These are phyloP conservation scores for Ambrosiella beaveri DNA, from an alignment of 2,329 filamentous ascomycete species.

Conservation along the genomic window DNA sequence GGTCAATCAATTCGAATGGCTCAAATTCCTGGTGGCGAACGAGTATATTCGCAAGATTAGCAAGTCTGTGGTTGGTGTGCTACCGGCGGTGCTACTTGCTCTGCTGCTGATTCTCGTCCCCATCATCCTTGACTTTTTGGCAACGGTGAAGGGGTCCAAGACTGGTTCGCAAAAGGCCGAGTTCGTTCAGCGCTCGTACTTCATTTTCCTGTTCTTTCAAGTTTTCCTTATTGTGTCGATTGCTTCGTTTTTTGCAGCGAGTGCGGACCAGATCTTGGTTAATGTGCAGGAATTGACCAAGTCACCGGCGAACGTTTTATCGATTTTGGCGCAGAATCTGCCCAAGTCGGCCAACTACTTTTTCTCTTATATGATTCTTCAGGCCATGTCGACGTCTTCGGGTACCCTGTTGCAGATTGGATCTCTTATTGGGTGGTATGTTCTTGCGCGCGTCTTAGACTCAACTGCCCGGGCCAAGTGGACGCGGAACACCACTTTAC, in stretches of 20 bases:
- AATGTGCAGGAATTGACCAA: constrained; percentile 29
- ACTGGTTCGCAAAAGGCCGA: constrained; percentile 65
- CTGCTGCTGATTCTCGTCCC: constrained; percentile 70
- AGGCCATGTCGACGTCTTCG: constrained; percentile 78
- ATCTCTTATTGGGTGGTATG: constrained; percentile 63
- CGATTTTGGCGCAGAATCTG: constrained; percentile 58
- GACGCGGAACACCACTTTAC: constrained; percentile 61
- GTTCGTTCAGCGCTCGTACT: constrained; percentile 84
- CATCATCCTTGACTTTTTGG: constrained; percentile 56
- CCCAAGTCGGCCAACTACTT: constrained; percentile 90
- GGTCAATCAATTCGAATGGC: constrained; percentile 47
- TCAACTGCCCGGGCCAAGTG: constrained; percentile 72
- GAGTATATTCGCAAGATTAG: constrained; percentile 41
- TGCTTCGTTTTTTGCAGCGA: constrained; percentile 50
- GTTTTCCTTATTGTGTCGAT: constrained; percentile 87
- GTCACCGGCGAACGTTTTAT: constrained; percentile 44
- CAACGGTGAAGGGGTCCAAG: constrained; percentile 58
- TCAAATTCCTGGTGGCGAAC: constrained; percentile 49
- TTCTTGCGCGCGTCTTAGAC: constrained; percentile 66
- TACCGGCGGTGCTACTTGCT: constrained; percentile 62
- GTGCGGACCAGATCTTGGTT: constrained; percentile 44
- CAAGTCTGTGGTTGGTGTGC: constrained; percentile 59
- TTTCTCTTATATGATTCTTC: constrained; percentile 95
- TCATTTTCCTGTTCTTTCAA: constrained; percentile 85
- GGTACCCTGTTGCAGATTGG: constrained; percentile 72